A percentile compares a stretch with the other conserved stretches of the same genome.
Evolutionary conservation across 768 basidiomycete species (phyloP).

Genomic region (Rhizopogon vulgaris): DNA sequence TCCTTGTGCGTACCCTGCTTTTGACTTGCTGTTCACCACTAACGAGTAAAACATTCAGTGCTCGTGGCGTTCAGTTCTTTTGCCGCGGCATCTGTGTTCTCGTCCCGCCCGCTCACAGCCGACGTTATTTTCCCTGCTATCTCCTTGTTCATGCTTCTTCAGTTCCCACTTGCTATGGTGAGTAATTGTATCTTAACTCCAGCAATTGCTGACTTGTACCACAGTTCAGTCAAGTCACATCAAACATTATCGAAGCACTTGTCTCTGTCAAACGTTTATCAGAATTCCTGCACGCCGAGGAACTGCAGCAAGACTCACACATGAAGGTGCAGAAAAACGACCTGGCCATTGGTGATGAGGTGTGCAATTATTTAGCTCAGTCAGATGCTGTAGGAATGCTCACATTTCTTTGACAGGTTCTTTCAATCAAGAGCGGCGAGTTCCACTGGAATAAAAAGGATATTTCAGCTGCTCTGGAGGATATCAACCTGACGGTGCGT

Average conservation of each 20-base stretch:
- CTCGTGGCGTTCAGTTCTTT: conserved; percentile 83
- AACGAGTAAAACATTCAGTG: conserved; percentile 26
- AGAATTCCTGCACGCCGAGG: conserved; percentile 67
- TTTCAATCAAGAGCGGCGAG: conserved; percentile 69
- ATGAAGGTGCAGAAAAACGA: conserved; percentile 36
- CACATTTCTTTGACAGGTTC: conserved; percentile 31
- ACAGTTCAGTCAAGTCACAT: conserved; percentile 66
- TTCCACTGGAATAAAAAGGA: conserved; percentile 70
- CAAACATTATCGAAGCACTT: conserved; percentile 78
- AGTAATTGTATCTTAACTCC: conserved; percentile 5
- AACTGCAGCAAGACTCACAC: conserved; percentile 78
- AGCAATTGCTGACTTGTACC: conserved; percentile 1
- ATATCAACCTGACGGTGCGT: conserved; percentile 64
- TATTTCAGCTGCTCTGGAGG: conserved; percentile 61
- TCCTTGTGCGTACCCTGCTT: conserved; percentile 33
- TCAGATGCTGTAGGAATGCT: neutral
- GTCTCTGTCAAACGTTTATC: conserved; percentile 80
- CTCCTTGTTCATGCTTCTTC: conserved; percentile 79
- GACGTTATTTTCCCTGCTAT: conserved; percentile 97
- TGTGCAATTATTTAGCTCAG: conserved; percentile 16
- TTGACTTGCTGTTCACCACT: neutral
- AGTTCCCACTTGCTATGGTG: conserved; percentile 84
- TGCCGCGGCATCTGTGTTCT: conserved; percentile 59
- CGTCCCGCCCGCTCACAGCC: conserved; percentile 67
- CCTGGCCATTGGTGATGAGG: conserved; percentile 57